Base-by-base conservation (phyloP, 129 eudicot genomes). In the Chrysanthemum seticuspe region DNA sequence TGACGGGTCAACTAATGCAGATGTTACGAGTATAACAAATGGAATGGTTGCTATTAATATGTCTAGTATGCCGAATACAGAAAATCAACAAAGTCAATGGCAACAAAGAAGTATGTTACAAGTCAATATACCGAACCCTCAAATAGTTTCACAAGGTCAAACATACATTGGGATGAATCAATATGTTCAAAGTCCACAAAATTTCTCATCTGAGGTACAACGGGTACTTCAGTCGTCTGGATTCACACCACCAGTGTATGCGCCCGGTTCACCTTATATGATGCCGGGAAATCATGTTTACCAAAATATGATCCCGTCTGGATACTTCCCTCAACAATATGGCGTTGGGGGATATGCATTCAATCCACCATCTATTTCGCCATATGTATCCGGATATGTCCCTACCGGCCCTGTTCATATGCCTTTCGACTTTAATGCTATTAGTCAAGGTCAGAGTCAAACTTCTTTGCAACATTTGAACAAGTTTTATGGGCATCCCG, bases 401-500 rank as follows among this genome's bases (percentile, higher is more conserved):
- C 89, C 85, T 53, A 77, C 79, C 7, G 62, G 40, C 49, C 78
- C 84, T 21, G 74, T 80, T 56, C 92, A 87, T 54, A 65, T 82
- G 74, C 77, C 85, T 7, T 82, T 70, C 62, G 85, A 89, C 74
- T 50, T 66, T 23, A 64, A 77, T 57, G 62, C 76, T 21, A 74
- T 75, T 13, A 54, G 78, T 76, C 81, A 69, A 69, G 49, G 81
- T 66, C 79, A 78, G 34, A 71, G 67, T 72, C 82, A 69, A 70
- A 71, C 81, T 65, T 58, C 78, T 68, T 29, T 84, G 71, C 93
- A 80, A 67, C 74, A 84, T 64, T 6, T 82, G 9, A 81, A 81
- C 81, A 86, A 77, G 75, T 82, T 79, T 50, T 87, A 84, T 68
- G 87, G 88, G 51, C 86, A 86, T 52, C 74, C 75, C 12, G 90